A percentile compares a stretch with the other conserved stretches of the same genome.
Evolutionary conservation across 768 basidiomycete species (phyloP).

Genomic region (Lentinula boryana): DNA sequence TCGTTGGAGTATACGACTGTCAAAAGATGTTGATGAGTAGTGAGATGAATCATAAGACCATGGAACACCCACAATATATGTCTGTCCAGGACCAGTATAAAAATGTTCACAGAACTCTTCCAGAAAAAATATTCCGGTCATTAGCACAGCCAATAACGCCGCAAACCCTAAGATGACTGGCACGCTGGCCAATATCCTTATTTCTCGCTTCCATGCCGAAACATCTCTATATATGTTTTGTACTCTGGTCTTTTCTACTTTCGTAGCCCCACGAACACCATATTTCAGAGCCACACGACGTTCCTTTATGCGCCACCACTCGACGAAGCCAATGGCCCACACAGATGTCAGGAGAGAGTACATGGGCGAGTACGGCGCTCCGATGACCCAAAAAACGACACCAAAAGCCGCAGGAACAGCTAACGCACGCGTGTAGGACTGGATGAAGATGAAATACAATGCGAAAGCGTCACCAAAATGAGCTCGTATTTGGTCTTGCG

Average conservation of each 20-base stretch:
- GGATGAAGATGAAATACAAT: constrained; percentile 86
- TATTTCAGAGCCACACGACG: constrained; percentile 77
- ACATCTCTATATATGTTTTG: constrained; percentile 46
- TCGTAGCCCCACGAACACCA: constrained; percentile 72
- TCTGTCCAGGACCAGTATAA: constrained; percentile 82
- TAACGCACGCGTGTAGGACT: constrained; percentile 76
- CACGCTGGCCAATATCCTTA: constrained; percentile 59
- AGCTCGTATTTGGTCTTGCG: neutral
- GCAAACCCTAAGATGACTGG: constrained; percentile 76
- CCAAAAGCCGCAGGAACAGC: constrained; percentile 72
- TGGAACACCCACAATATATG: constrained; percentile 57
- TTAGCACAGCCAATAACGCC: constrained; percentile 55
- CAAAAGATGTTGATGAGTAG: neutral
- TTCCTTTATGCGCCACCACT: constrained; percentile 89
- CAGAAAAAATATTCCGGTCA: constrained; percentile 80
- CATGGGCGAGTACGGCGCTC: constrained; percentile 63
- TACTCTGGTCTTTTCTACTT: constrained; percentile 67
- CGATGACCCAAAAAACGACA: constrained; percentile 59
- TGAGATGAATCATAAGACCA: neutral
- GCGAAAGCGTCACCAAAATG: constrained; percentile 79
- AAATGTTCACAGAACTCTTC: constrained; percentile 88
- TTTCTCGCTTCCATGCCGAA: constrained; percentile 71
- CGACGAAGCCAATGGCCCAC: constrained; percentile 84
- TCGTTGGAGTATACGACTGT: constrained; percentile 76
- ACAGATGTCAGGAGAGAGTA: constrained; percentile 75